phyloP scores from a whole-genome alignment of 140 eudicot species.

The Anethum foeniculum region DNA sequence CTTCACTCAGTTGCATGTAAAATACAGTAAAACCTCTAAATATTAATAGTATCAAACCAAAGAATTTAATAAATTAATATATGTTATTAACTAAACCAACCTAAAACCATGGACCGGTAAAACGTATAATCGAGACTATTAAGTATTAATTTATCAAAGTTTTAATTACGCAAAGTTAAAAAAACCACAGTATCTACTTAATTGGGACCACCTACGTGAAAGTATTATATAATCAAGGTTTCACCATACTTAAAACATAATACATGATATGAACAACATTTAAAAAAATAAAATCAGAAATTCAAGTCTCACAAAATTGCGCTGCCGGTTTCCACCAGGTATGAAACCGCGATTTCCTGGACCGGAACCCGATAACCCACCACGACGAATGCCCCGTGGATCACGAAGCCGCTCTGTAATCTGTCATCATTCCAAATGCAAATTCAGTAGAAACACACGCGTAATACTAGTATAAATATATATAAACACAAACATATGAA shows the following conservation, averaged over 20 bases:
- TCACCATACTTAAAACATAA: neutral
- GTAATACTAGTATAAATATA: too few relatives aligned
- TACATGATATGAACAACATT: neutral
- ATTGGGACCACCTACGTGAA: neutral
- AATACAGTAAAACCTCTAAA: neutral
- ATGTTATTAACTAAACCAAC: neutral
- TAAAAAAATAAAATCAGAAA: neutral
- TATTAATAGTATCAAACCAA: neutral
- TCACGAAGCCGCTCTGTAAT: slow-evolving; percentile 87
- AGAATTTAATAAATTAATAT: neutral
- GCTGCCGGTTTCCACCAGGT: slow-evolving; percentile 51
- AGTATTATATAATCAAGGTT: neutral
- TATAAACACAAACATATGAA: neutral
- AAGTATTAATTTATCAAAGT: neutral
- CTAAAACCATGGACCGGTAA: neutral
- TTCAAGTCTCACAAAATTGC: slow-evolving; percentile 85
- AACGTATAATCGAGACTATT: neutral
- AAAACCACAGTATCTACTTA: neutral
- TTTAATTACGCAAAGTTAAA: neutral
- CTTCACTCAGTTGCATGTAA: neutral
- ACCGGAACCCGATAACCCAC: slow-evolving; percentile 54
- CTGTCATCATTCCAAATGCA: slow-evolving; percentile 24
- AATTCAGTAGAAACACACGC: neutral
- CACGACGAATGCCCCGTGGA: slow-evolving; percentile 92
- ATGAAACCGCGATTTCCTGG: slow-evolving; percentile 41